Evolutionary conservation across 768 basidiomycete species (phyloP).

Genomic region (Sporobolomyces roseus): DNA sequence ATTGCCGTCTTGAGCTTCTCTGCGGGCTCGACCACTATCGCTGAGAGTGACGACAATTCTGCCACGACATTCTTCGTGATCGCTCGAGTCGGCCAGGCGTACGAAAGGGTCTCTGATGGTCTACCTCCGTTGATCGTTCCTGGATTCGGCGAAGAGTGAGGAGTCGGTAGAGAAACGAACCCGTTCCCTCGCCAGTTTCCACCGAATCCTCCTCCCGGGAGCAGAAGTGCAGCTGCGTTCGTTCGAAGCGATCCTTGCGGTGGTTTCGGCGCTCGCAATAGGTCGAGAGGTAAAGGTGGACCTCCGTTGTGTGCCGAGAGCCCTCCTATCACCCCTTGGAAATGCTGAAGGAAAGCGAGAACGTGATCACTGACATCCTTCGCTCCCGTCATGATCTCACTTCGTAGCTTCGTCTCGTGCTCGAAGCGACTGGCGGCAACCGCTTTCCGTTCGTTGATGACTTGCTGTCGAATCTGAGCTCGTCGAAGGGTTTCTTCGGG

Average conservation of each 20-base stretch:
- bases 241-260: constrained; percentile 24
- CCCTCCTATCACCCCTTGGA: constrained; percentile 14
- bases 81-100: constrained; percentile 26
- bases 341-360: constrained; percentile 20
- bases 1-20: constrained; percentile 1
- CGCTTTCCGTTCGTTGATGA: constrained; percentile 9
- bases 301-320: not conserved
- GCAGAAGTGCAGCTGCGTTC: constrained; percentile 61
- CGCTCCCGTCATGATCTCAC: constrained; percentile 28
- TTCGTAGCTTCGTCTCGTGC: constrained; percentile 26
- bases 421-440: constrained; percentile 22
- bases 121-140: not conserved
- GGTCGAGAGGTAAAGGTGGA: constrained; percentile 2
- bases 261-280: constrained; percentile 9
- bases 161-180: constrained; percentile 55
- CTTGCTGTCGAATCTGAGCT: constrained; percentile 18
- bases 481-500: constrained; percentile 30
- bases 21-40: not conserved
- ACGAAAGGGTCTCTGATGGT: not conserved
- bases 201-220: constrained; percentile 73
- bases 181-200: constrained; percentile 82
- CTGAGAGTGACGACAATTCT: not conserved
- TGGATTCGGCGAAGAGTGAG: constrained; percentile 6
- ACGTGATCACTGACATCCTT: constrained; percentile 23
- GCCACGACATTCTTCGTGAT: constrained; percentile 22